Evolutionary conservation across 352 stramenopile species (phyloP), one percentile per base, ranked within the genome.

Genomic region (Phytophthora litchii): DNA sequence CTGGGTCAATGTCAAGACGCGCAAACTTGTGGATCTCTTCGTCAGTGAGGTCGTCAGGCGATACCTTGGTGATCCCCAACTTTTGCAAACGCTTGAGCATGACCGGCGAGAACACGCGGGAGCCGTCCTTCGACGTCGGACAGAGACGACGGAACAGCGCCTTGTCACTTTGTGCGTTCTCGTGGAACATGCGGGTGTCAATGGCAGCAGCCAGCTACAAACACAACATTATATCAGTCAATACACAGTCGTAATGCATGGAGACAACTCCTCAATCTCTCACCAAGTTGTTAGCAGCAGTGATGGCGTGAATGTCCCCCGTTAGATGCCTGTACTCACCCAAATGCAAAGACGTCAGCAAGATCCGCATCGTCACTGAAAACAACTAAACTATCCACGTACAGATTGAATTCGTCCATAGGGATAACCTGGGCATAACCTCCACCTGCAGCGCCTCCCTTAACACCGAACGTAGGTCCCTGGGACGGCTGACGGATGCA

Each of bases 351-450:
- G n/a, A 42, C 0, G 31, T 64, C 35, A 74, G 32, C 37, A 69
- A n/a, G 19, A 40, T 37, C 4, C 5, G 19, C 29, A 20, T 4
- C 29, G 19, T n/a, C 19, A 31, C 9, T 19, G 8, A 14, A 7
- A 19, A 14, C 14, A 46, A 27, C 23, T 8, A 14, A 40, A 5
- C 10, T 31, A 48, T 94, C 31, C 60, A 68, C 74, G 46, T 74
- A 91, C 62, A 99, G 76, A 77, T 99, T 99, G 70, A 99, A 99
- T 67, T 99, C 96, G 68, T 99, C 97, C 97, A 93, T 94, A 4
- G 83, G 84, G 21, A 98, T 89, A 21, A 97, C 95, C 70, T 99
- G 97, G 4, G 94, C 82, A 72, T 98, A 98, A 23, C 96, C 86
- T 40, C 87, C 86, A 48, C 86, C 86, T 11, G 86, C 86, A 53